phyloP scores from a whole-genome alignment of 1,139 yeast genomes.

The Kazachstania sp. region DNA sequence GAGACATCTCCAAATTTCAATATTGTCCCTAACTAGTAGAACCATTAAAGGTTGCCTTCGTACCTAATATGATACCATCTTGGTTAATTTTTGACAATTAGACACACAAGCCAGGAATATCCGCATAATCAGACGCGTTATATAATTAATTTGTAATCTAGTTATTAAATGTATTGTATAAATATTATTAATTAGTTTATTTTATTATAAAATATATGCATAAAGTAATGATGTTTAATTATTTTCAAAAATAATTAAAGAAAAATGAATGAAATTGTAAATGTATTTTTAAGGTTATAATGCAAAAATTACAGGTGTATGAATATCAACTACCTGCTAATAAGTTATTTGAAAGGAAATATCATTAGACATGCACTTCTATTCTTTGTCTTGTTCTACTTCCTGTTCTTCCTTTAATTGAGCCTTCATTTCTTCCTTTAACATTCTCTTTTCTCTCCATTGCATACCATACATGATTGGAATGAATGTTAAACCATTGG shows the following conservation, averaged over 20 bases:
- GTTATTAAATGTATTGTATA: not conserved
- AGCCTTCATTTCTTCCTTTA: constrained; percentile 13
- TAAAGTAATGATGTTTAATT: not conserved
- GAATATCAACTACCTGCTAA: not conserved
- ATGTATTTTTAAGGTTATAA: not conserved
- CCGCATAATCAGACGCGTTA: no score
- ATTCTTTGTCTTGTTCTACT: not conserved
- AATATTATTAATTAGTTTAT: not conserved
- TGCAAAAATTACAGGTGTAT: no score
- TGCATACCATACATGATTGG: constrained; percentile 29
- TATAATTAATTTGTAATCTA: not conserved
- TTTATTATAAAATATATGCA: not conserved
- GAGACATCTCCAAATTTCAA: no score
- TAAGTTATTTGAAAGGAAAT: not conserved
- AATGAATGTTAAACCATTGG: constrained; percentile 22
- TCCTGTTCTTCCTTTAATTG: not conserved
- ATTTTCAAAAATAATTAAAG: not conserved
- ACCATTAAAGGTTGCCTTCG: no score
- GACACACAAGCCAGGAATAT: no score
- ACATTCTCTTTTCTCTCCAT: constrained; percentile 25
- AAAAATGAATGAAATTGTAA: not conserved
- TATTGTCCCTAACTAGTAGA: no score
- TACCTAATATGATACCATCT: no score
- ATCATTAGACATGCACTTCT: not conserved
- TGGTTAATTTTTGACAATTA: no score